A percentile compares a stretch with the other conserved stretches of the same genome.
Evolutionary conservation across 2,329 filamentous ascomycete species (phyloP).

Genomic region (Arthrobotrys pseudoclavata): DNA sequence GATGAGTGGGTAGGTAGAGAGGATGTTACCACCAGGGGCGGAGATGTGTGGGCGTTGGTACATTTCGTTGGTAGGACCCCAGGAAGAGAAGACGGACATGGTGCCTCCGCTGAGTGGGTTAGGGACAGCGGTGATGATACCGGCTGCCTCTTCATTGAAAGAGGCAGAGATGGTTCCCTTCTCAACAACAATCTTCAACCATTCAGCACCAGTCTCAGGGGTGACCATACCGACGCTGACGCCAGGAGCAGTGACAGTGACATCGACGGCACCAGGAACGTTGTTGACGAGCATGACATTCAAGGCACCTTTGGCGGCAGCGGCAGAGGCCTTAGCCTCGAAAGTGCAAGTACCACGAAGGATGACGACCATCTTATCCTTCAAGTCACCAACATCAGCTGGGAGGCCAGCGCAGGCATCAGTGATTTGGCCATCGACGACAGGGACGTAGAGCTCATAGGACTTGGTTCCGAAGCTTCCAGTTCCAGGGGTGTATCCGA

Average conservation of each 20-base stretch:
- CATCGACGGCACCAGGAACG: constrained; percentile 39
- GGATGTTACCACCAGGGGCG: constrained; percentile 72
- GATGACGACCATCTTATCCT: constrained; percentile 73
- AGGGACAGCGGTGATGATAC: constrained; percentile 49
- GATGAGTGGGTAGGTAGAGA: constrained; percentile 72
- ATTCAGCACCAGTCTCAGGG: constrained; percentile 48
- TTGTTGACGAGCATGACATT: constrained; percentile 76
- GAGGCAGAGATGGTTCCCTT: constrained; percentile 58
- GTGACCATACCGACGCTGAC: constrained; percentile 61
- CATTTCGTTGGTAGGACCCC: constrained; percentile 75
- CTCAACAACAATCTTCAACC: constrained; percentile 38
- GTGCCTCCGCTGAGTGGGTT: constrained; percentile 69
- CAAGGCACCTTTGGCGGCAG: constrained; percentile 71
- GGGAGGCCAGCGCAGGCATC: constrained; percentile 72
- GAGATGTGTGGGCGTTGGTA: constrained; percentile 72
- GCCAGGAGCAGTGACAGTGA: constrained; percentile 29
- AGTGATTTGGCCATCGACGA: constrained; percentile 64
- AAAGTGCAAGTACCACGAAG: constrained; percentile 74
- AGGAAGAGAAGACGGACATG: constrained; percentile 71
- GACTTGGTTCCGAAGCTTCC: constrained; percentile 49
- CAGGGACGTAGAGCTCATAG: constrained; percentile 47
- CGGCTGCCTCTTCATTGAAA: constrained; percentile 39
- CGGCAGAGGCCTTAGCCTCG: constrained; percentile 71
- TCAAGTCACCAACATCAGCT: constrained; percentile 72
- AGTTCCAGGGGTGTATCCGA: constrained; percentile 63